Base-by-base conservation (phyloP, 495 filamentous ascomycete genomes). In the Tuber microsphaerosporum region DNA sequence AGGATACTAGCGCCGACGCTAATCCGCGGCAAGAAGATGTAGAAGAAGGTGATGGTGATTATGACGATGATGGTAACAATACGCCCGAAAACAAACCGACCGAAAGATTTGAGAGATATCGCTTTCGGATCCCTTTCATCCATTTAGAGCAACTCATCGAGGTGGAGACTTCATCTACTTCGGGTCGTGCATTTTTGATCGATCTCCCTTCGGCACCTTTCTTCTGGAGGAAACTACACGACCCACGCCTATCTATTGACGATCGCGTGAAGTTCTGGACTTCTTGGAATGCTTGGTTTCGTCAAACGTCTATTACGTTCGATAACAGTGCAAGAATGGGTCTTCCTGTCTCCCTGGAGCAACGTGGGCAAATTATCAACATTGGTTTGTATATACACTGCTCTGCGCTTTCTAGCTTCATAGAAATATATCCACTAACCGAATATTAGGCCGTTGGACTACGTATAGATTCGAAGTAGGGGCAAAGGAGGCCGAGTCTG, bases 261-360 rank as follows among this genome's bases (percentile, higher is more conserved):
- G 83, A 81, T 22, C 82, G 82, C 14, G 75, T 82, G 0, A 84
- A 72, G 20, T 83, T 43, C 48, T 97, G 94, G 94, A 86, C 81
- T 44, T 89, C 91, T 20, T 84, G 84, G 37, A 89, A 94, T 77
- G 84, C 87, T 14, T 98, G 94, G 94, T 88, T 86, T 61, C 87
- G 95, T 20, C 91, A 91, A 73, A 93, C 92, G 0, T 86, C 91
- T 46, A 88, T 97, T 69, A 85, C 88, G 4, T 86, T 87, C 71
- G 83, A 88, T 74, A 83, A 85, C 0, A 70, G 81, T 41, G 79
- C 75, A n/a, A 81, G 89, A 5, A 84, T 81, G 22, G 73, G 73
- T 19, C 72, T 82, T 1, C 83, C 87, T 0, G 84, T 93, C 0
- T 87, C 87, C 12, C 83, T 94, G 19, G 88, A 85, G 7, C 90